A percentile compares a stretch with the other conserved stretches of the same genome.
phyloP scores from a whole-genome alignment of 371 early-diverging fungal species.

The Dichotomocladium elegans region DNA sequence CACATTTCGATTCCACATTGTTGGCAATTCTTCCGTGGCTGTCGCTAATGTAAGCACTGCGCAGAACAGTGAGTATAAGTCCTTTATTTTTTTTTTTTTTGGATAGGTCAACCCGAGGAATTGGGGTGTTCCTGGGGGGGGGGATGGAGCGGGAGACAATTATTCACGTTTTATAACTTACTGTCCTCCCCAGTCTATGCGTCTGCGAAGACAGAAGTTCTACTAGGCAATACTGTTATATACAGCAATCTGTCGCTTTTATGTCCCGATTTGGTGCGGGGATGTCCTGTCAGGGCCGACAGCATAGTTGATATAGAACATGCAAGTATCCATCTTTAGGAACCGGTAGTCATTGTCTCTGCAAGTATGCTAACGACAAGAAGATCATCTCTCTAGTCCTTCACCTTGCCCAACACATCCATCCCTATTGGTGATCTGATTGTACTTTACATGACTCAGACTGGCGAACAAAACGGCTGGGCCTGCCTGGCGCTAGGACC shows the following conservation, averaged over 20 bases:
- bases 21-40: neutral
- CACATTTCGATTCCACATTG: neutral
- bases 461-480: conserved; percentile 24
- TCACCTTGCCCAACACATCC: conserved; percentile 10
- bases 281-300: conserved; percentile 12
- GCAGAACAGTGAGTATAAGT: neutral
- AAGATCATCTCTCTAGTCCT: conserved; percentile 6
- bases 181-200: conserved; percentile 8
- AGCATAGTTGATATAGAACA: conserved; percentile 8
- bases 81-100: neutral
- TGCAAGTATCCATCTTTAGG: conserved; percentile 8
- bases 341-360: neutral
- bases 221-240: neutral
- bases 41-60: neutral
- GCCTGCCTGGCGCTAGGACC: conserved; percentile 42
- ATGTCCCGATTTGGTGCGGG: conserved; percentile 10
- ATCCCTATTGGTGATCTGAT: conserved; percentile 38
- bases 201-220: conserved; percentile 4
- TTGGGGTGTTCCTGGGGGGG: too few species aligned
- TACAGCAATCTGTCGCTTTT: conserved; percentile 1
- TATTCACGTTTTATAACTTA: neutral
- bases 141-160: neutral
- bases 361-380: neutral
- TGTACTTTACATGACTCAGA: conserved; percentile 26
- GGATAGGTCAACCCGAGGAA: neutral